A percentile compares a stretch with the other conserved stretches of the same genome.
These are phyloP conservation scores for Collybiopsis confluens DNA, from an alignment of 768 basidiomycete species.

Conservation along the genomic window DNA sequence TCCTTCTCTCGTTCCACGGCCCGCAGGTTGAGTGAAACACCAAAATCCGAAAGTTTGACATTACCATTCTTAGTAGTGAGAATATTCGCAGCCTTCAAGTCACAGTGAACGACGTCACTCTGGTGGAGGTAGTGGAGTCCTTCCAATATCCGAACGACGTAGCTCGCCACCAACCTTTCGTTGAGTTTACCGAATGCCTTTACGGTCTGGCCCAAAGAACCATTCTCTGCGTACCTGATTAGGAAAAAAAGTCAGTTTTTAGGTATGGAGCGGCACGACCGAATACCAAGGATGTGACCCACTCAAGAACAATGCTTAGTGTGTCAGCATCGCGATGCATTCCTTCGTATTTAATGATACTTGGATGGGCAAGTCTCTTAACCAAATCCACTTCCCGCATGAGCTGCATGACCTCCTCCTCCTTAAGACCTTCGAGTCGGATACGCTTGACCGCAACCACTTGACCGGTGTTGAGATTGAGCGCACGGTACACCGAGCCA, in stretches of 20 bases:
- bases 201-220: constrained; percentile 88
- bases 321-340: constrained; percentile 88
- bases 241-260: constrained; percentile 1
- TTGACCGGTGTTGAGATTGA: constrained; percentile 91
- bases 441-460: constrained; percentile 99
- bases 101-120: constrained; percentile 92
- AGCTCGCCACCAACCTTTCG: constrained; percentile 86
- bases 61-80: constrained; percentile 98
- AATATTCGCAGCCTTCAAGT: constrained; percentile 98
- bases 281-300: constrained; percentile 29
- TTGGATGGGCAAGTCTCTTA: constrained; percentile 86
- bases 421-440: constrained; percentile 82
- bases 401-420: constrained; percentile 84
- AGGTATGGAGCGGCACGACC: not conserved
- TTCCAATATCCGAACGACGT: constrained; percentile 95
- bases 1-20: constrained; percentile 86
- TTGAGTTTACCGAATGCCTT: constrained; percentile 93
- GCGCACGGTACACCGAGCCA: constrained; percentile 90
- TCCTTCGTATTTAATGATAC: constrained; percentile 97
- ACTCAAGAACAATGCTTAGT: constrained; percentile 94
- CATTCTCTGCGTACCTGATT: constrained; percentile 89
- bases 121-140: constrained; percentile 90
- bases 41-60: constrained; percentile 96
- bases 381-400: constrained; percentile 95
- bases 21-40: constrained; percentile 91